Conservation (phyloP, 805 yeast species). For the Monosporozyma aquatica region DNA sequence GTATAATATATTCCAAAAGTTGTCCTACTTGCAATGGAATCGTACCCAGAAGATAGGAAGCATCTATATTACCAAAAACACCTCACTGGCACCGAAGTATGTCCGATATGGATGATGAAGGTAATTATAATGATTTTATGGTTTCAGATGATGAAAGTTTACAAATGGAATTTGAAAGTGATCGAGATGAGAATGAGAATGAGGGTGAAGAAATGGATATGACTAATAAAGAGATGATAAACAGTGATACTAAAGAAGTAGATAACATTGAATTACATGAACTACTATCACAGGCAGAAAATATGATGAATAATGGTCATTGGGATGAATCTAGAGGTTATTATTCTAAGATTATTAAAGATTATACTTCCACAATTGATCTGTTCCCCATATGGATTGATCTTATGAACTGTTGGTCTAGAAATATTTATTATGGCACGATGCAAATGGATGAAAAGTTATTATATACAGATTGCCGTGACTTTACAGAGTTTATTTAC, state of each 20-base stretch:
- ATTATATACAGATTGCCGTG: background rate
- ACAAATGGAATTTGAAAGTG: slow-evolving; percentile 22
- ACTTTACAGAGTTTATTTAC: background rate
- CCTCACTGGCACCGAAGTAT: too few species aligned
- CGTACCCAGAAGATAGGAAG: too few species aligned
- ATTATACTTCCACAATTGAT: background rate
- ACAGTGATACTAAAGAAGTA: background rate
- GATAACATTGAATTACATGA: background rate
- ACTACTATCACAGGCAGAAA: background rate
- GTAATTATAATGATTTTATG: slow-evolving; percentile 27
- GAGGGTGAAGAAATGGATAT: background rate
- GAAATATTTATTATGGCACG: background rate
- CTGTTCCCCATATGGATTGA: slow-evolving; percentile 1
- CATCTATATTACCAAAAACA: too few species aligned
- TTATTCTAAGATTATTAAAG: background rate
- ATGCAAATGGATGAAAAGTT: background rate
- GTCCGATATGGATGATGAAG: slow-evolving; percentile 12
- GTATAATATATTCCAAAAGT: too few species aligned
- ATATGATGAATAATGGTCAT: background rate
- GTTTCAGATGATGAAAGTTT: slow-evolving; percentile 26
- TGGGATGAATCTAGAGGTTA: background rate
- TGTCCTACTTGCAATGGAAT: too few species aligned
- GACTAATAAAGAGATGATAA: background rate
- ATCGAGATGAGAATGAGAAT: slow-evolving; percentile 10
- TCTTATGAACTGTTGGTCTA: slow-evolving; percentile 3